These are phyloP conservation scores for Stenocarpella maydis DNA, from an alignment of 2,329 filamentous ascomycete genomes.

Conservation along the genomic window DNA sequence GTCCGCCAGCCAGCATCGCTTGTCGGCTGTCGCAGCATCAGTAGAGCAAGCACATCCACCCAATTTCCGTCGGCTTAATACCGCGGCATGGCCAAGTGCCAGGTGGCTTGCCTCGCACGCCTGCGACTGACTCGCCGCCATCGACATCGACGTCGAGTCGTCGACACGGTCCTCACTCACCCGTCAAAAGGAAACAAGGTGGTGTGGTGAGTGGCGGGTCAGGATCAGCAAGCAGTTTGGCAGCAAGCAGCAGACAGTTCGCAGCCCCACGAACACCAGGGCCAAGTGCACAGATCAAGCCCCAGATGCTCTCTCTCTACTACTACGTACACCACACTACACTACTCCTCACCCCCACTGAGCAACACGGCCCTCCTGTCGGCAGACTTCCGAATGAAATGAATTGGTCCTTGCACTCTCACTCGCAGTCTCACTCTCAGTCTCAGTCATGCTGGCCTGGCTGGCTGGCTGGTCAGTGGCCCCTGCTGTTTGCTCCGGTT, in stretches of 20 bases:
- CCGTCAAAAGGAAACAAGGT: not conserved
- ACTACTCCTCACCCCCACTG: not conserved
- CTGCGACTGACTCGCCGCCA: slow-evolving; percentile 7
- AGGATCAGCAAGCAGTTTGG: not conserved
- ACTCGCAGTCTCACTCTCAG: not conserved
- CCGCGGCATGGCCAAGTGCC: slow-evolving; percentile 15
- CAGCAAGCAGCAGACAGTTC: not conserved
- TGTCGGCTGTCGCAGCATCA: slow-evolving; percentile 14
- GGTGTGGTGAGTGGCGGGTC: not conserved
- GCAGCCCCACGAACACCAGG: not conserved
- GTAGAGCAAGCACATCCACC: slow-evolving; percentile 10
- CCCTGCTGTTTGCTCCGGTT: not conserved
- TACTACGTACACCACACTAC: too few species aligned
- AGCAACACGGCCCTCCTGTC: slow-evolving; percentile 15
- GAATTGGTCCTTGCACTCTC: too few species aligned
- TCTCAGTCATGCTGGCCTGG: not conserved
- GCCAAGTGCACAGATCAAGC: too few species aligned
- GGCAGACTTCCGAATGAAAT: slow-evolving; percentile 29
- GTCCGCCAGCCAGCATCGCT: slow-evolving; percentile 9
- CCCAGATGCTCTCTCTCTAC: too few species aligned
- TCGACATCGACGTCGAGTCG: slow-evolving; percentile 5
- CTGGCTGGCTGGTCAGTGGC: not conserved
- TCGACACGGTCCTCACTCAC: not conserved
- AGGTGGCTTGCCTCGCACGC: slow-evolving; percentile 2
- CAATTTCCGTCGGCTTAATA: slow-evolving; percentile 28